Base-by-base conservation (phyloP, 257 asterid species). In the Penstemon newberryi region DNA sequence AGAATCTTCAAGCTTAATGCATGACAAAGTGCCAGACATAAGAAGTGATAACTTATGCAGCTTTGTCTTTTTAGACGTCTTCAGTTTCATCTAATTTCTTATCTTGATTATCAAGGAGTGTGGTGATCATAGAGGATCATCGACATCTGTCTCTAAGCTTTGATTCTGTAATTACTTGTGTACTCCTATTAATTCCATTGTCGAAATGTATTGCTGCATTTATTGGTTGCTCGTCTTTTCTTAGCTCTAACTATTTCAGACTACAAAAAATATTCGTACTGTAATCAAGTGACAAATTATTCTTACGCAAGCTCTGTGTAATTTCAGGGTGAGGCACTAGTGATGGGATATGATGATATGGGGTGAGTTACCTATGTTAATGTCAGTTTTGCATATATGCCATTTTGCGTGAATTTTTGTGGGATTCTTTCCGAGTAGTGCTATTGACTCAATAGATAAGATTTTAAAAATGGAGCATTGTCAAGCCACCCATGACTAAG, bases 301-400 rank as follows among this genome's bases (percentile, higher is more conserved):
- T 72, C 64, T 84, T 65, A 84, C 40, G 37, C 11, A 39, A 68
- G 79, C 67, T 75, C 58, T 77, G 18, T 70, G 60, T 70, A 50
- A 69, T 80, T 84, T 70, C 96, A 93, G 99, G 99, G 99, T 5
- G 97, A 93, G 74, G 99, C 99, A 58, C 88, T 93, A 54, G 97
- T 93, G 61, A 88, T 90, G 97, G 99, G 99, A 83, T 93, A 90
- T 74, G 99, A 88, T 83, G 97, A 88, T 54, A 90, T 93, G 99
- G 99, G 99, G 98, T 93, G 79, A 90, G 98, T 81, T 70, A 58
- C 65, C 7, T 25, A 50, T 66, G 73, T 75, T 61, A 11, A 49
- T 71, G 8, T 63, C 56, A 36, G 60, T 25, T 52, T 33, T 67
- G 59, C 40, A 44, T 47, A 13, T 45, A 44, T 46, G 45, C 8